phyloP scores from a whole-genome alignment of 495 filamentous ascomycete genomes.

The Astrocystis sublimbata region DNA sequence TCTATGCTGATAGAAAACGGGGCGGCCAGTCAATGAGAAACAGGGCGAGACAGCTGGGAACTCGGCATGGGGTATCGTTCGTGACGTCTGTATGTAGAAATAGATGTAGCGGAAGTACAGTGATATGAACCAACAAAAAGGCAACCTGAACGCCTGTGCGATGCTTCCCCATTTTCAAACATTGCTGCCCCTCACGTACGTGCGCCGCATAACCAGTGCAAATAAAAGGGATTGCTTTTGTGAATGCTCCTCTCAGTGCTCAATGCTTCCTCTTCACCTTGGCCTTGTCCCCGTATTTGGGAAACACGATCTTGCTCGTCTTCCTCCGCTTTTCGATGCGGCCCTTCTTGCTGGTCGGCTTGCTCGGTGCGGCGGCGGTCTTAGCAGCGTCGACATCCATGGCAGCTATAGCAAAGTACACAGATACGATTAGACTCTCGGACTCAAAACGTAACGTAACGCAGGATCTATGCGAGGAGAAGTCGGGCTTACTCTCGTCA shows the following conservation, averaged over 20 bases:
- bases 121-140: conserved; percentile 7
- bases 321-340: conserved; percentile 48
- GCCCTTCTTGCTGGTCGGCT: conserved; percentile 37
- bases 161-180: conserved; percentile 13
- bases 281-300: conserved; percentile 48
- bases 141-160: conserved; percentile 21
- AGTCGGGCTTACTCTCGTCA: conserved; percentile 40
- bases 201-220: background rate
- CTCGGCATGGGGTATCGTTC: conserved; percentile 16
- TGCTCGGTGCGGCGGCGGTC: conserved; percentile 30
- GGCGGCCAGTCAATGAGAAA: conserved; percentile 1
- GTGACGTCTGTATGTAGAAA: conserved; percentile 24
- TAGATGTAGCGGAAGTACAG: conserved; percentile 18
- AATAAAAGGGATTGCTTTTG: background rate
- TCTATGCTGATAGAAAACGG: background rate
- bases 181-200: background rate
- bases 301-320: conserved; percentile 55
- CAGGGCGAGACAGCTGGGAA: background rate
- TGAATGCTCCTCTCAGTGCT: background rate
- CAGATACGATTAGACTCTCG: conserved; percentile 1
- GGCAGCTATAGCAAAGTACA: conserved; percentile 23
- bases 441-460: background rate
- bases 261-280: conserved; percentile 46
- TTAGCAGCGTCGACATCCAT: conserved; percentile 52
- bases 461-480: background rate